Conservation (phyloP, 768 basidiomycete species). For the Psilocybe cubensis region DNA sequence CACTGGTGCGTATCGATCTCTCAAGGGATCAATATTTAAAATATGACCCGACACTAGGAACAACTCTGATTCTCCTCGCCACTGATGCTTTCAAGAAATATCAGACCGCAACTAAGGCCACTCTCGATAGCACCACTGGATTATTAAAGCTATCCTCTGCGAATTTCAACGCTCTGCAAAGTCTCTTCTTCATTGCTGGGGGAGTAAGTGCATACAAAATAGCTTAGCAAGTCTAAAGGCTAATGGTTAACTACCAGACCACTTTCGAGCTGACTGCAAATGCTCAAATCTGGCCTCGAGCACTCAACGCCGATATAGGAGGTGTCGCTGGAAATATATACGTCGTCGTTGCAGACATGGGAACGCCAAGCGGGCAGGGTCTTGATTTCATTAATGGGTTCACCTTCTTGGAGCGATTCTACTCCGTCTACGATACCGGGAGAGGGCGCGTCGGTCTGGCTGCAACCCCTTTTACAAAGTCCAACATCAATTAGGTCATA, state of each 20-base stretch:
- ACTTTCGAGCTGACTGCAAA: constrained; percentile 62
- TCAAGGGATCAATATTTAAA: not conserved
- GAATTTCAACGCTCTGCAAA: constrained; percentile 55
- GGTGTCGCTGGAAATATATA: constrained; percentile 55
- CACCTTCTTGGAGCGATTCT: constrained; percentile 54
- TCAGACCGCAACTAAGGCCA: constrained; percentile 46
- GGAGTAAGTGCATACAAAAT: constrained; percentile 49
- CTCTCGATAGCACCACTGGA: constrained; percentile 42
- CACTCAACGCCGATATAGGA: constrained; percentile 57
- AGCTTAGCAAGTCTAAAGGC: not conserved
- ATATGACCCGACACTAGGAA: constrained; percentile 34
- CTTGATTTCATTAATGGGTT: constrained; percentile 62
- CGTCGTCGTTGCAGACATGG: constrained; percentile 55
- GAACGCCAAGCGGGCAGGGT: constrained; percentile 51
- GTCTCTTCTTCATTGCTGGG: constrained; percentile 57
- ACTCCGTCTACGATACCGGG: constrained; percentile 63
- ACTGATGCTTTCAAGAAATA: constrained; percentile 50
- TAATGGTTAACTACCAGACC: constrained; percentile 30
- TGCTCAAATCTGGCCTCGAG: constrained; percentile 72
- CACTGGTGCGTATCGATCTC: constrained; percentile 39
- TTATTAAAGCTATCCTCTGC: constrained; percentile 53
- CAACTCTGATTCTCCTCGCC: constrained; percentile 53
- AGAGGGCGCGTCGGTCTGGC: constrained; percentile 60
- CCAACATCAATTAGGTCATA: constrained; percentile 34
- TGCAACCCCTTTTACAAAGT: constrained; percentile 49